Evolutionary conservation across 495 filamentous ascomycete species (phyloP), one percentile per base, ranked within the genome.

Genomic region (Platismatia glauca): DNA sequence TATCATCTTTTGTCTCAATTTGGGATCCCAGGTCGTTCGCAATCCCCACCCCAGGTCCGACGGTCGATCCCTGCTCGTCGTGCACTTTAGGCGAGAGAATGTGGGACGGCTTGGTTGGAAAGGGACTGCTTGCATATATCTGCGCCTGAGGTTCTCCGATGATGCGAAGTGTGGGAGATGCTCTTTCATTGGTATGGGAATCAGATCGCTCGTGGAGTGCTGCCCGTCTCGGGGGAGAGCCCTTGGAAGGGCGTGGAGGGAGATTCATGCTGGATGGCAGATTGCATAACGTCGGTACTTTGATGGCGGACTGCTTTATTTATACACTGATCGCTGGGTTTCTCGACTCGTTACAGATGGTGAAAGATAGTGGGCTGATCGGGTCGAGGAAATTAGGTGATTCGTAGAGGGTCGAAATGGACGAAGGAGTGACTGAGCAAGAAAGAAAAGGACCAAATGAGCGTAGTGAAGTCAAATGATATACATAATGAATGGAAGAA

Each of bases 91-190:
- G 80, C 55, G 78, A 64, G 48, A 82, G 70, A 16, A 82, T 73
- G 58, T 82, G 80, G 60, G 77, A 79, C 37, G 79, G 77, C 56
- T 80, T 80, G 39, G 80, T 81, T 22, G 80, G 80, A 65, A 76
- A 82, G 20, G 80, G 78, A 15, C 72, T 78, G 39, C 73, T 69
- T 29, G 70, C 71, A 67, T 80, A 79, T 43, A 79, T 68, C 7
- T 69, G 66, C 59, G 77, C 74, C 59, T 77, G 67, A 59, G 75
- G 66, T 15, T 74, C 73, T 27, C 64, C 72, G 15, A 74, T 68
- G 55, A 73, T 66, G 50, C 76, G 77, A 48, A 77, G 64, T 27
- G 74, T 75, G 15, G 50, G 50, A 8, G 50, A 53, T 33, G 29
- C 50, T 61, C 69, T 67, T 64, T 77, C 72, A 61, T 83, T 83